Evolutionary conservation across 805 yeast genomes (phyloP).

Genomic region (Yamadazyma ubonensis): DNA sequence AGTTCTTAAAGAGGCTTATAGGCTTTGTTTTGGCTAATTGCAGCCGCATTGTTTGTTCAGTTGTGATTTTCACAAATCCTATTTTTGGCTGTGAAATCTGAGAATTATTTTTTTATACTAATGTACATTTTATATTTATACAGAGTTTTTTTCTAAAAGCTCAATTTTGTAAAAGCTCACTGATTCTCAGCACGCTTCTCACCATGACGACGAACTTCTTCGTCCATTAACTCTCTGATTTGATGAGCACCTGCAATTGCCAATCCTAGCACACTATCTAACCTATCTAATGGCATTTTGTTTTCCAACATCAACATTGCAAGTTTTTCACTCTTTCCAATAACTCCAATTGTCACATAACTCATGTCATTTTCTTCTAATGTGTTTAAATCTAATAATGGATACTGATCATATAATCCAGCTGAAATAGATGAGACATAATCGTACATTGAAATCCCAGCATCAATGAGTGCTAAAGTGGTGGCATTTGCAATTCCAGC

Average conservation of each 20-base stretch:
- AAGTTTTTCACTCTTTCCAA: constrained; percentile 79
- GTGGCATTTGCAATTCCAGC: constrained; percentile 80
- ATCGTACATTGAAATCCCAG: constrained; percentile 93
- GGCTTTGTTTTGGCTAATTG: too few relatives aligned
- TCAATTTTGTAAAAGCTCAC: not conserved
- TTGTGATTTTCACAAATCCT: too few relatives aligned
- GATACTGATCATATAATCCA: constrained; percentile 72
- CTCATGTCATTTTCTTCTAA: constrained; percentile 85
- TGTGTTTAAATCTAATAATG: constrained; percentile 78
- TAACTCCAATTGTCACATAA: constrained; percentile 74
- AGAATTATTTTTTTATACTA: too few relatives aligned
- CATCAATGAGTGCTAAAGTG: constrained; percentile 88
- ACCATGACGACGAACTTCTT: constrained; percentile 76
- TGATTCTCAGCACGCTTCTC: constrained; percentile 20
- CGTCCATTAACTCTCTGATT: constrained; percentile 81
- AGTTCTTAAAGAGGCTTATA: too few relatives aligned
- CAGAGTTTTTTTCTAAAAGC: too few relatives aligned
- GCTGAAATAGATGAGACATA: constrained; percentile 79
- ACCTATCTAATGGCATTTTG: constrained; percentile 75
- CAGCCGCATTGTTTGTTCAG: too few relatives aligned
- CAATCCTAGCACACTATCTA: constrained; percentile 73
- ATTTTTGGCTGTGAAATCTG: too few relatives aligned
- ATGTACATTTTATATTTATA: too few relatives aligned
- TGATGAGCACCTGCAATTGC: constrained; percentile 87
- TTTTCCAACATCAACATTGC: constrained; percentile 78